Evolutionary conservation across 805 yeast species (phyloP).

Genomic region (Wickerhamomyces chambardii): DNA sequence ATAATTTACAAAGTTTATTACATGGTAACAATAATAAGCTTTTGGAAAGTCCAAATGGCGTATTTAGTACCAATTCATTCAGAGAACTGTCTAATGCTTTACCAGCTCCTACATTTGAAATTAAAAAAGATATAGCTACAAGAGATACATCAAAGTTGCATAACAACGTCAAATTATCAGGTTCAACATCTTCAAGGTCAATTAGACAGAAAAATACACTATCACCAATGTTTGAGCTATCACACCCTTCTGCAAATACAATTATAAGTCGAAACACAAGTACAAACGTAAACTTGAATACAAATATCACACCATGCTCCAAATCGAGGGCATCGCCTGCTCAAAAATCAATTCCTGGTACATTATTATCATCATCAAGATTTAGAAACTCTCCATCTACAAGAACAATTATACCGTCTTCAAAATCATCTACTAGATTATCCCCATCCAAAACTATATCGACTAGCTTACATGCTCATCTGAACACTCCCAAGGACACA

Average conservation of each 20-base stretch:
- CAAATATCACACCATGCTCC: too few relatives aligned
- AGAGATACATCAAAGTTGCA: background rate
- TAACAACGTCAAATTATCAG: background rate
- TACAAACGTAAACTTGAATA: too few relatives aligned
- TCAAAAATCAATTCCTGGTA: too few relatives aligned
- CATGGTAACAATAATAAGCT: background rate
- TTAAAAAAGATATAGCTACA: too few relatives aligned
- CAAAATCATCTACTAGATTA: background rate
- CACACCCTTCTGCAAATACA: too few relatives aligned
- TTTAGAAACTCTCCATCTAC: too few relatives aligned
- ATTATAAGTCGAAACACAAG: too few relatives aligned
- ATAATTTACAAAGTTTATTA: conserved; percentile 4
- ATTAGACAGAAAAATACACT: too few relatives aligned
- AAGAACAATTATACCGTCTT: background rate
- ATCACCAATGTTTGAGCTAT: too few relatives aligned
- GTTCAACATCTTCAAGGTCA: background rate
- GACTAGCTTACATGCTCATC: background rate
- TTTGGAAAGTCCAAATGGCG: background rate
- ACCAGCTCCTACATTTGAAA: background rate
- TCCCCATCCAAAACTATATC: background rate
- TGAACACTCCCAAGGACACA: too few relatives aligned
- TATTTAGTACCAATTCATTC: background rate
- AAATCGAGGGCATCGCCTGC: too few relatives aligned
- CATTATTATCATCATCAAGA: too few relatives aligned
- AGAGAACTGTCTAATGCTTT: background rate